These are phyloP conservation scores for Gossypium aridum DNA, from an alignment of 441 rosid genomes.

Conservation along the genomic window DNA sequence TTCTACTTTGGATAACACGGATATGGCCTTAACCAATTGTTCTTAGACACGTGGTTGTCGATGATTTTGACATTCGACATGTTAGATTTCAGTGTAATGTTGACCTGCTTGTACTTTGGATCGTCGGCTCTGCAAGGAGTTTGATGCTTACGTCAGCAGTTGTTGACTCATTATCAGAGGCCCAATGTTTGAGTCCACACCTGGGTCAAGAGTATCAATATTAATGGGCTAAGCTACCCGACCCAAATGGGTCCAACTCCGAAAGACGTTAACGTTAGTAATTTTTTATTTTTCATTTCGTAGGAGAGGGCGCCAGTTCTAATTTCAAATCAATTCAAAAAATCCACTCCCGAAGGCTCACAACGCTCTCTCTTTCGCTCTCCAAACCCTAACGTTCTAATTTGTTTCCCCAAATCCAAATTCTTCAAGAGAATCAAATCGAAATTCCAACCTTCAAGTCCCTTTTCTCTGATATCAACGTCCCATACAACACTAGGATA, in stretches of 20 bases:
- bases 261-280: constrained; percentile 9
- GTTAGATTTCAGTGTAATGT: constrained; percentile 26
- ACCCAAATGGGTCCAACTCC: constrained; percentile 9
- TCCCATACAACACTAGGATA: background rate
- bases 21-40: constrained; percentile 30
- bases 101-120: constrained; percentile 12
- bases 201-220: background rate
- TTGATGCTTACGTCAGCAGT: background rate
- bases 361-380: constrained; percentile 2
- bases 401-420: background rate
- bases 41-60: constrained; percentile 6
- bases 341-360: constrained; percentile 18
- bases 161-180: constrained; percentile 25
- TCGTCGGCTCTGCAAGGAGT: constrained; percentile 20
- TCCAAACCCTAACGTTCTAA: constrained; percentile 17
- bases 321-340: constrained; percentile 49
- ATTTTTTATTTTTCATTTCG: background rate
- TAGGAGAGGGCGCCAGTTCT: constrained; percentile 13
- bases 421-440: background rate
- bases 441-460: background rate
- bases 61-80: constrained; percentile 23
- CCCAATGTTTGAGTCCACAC: constrained; percentile 33
- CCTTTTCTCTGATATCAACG: background rate
- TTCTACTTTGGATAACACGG: constrained; percentile 39
- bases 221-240: background rate